phyloP scores from a whole-genome alignment of 441 rosid genomes.

The Pelargonium fulgidum region DNA sequence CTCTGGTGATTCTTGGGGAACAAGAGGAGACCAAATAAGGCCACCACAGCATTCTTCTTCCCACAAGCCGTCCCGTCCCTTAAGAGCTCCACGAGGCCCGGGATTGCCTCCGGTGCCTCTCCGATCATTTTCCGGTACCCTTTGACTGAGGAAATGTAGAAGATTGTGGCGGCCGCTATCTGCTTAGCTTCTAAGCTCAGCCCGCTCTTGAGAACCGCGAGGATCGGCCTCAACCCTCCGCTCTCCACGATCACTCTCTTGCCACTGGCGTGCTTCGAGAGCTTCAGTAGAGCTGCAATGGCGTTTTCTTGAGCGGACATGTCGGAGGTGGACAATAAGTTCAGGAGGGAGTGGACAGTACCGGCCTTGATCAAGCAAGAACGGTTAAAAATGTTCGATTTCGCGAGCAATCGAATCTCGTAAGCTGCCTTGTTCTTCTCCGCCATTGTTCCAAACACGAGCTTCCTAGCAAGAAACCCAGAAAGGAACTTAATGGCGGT shows the following conservation, averaged over 20 bases:
- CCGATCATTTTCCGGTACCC: constrained; percentile 47
- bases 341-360: constrained; percentile 43
- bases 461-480: constrained; percentile 40
- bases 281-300: constrained; percentile 58
- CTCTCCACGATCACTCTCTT: constrained; percentile 42
- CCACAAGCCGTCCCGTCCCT: constrained; percentile 45
- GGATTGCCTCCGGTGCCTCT: constrained; percentile 47
- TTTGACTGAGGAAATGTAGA: constrained; percentile 57
- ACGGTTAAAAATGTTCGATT: constrained; percentile 51
- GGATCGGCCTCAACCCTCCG: constrained; percentile 47
- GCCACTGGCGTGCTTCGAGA: constrained; percentile 51
- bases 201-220: constrained; percentile 46
- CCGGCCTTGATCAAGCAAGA: constrained; percentile 57
- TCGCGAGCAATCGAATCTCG: constrained; percentile 57
- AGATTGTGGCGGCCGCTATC: constrained; percentile 63
- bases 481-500: constrained; percentile 44
- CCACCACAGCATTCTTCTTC: constrained; percentile 55
- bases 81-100: constrained; percentile 46
- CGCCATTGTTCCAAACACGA: constrained; percentile 43
- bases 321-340: constrained; percentile 32
- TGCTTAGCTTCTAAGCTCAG: constrained; percentile 50
- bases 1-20: constrained; percentile 39
- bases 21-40: constrained; percentile 45
- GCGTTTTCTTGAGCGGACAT: constrained; percentile 42
- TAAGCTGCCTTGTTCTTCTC: constrained; percentile 55